A percentile compares a stretch with the other conserved stretches of the same genome.
These are phyloP conservation scores for Funneliformis geosporum DNA, from an alignment of 192 early-diverging fungal genomes.

Conservation along the genomic window DNA sequence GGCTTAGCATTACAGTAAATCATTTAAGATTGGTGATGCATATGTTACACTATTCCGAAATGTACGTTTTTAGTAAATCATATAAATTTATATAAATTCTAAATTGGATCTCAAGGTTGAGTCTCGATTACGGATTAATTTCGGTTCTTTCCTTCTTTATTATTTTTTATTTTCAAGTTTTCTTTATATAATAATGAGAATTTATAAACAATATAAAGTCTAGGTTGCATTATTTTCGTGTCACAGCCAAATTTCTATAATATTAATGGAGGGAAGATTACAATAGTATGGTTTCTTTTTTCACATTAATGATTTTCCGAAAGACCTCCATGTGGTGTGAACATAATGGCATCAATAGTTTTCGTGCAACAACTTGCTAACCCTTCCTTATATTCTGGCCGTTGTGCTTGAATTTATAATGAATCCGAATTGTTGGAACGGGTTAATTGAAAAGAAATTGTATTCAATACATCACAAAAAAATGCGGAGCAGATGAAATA, in stretches of 20 bases:
- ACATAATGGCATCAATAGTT: too few relatives aligned
- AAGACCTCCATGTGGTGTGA: too few relatives aligned
- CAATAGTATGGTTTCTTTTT: too few relatives aligned
- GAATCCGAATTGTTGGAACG: too few relatives aligned
- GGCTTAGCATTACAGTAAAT: not conserved
- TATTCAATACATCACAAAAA: too few relatives aligned
- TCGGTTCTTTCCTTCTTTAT: not conserved
- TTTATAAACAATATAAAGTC: too few relatives aligned
- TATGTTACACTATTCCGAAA: not conserved
- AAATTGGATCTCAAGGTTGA: not conserved
- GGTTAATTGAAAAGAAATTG: too few relatives aligned
- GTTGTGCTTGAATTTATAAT: too few relatives aligned
- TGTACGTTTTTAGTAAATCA: not conserved
- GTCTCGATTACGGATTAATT: not conserved
- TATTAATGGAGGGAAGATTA: not conserved
- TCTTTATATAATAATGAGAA: not conserved
- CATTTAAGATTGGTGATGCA: not conserved
- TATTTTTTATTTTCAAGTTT: not conserved
- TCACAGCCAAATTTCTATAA: not conserved
- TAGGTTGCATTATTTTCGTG: not conserved
- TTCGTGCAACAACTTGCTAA: too few relatives aligned
- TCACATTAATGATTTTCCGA: too few relatives aligned
- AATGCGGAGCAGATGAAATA: too few relatives aligned
- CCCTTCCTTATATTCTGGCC: too few relatives aligned
- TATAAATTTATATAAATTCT: not conserved